phyloP scores from a whole-genome alignment of 306 rosid genomes.

The Acacia melanoxylon region DNA sequence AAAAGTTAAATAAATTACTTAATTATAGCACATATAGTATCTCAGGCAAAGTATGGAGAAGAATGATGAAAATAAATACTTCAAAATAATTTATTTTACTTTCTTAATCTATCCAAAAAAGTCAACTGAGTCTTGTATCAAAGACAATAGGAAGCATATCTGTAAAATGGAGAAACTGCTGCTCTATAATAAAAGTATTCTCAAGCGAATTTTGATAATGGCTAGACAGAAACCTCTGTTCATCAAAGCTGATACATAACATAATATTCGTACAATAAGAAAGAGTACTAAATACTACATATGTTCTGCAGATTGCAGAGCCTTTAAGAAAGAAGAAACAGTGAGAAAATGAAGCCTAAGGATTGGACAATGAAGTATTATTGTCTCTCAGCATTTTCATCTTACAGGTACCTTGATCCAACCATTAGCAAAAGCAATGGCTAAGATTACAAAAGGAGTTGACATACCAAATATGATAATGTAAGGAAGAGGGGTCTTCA shows the following conservation, averaged over 20 bases:
- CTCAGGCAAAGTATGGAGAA: too few species aligned
- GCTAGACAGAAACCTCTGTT: background rate
- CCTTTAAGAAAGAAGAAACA: background rate
- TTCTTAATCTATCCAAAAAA: too few species aligned
- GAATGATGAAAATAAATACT: too few species aligned
- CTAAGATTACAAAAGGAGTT: conserved; percentile 95
- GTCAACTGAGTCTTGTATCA: too few species aligned
- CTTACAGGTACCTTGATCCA: conserved; percentile 93
- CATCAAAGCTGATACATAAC: conserved; percentile 1
- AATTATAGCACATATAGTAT: too few species aligned
- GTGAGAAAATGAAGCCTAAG: background rate
- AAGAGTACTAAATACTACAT: conserved; percentile 22
- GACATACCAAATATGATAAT: conserved; percentile 97
- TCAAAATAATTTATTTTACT: too few species aligned
- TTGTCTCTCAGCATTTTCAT: conserved; percentile 41
- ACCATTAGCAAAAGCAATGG: conserved; percentile 97
- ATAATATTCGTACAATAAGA: conserved; percentile 29
- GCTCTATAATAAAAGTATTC: conserved; percentile 14
- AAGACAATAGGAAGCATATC: too few species aligned
- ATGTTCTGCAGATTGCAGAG: conserved; percentile 18
- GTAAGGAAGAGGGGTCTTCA: conserved; percentile 95
- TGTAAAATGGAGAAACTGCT: background rate
- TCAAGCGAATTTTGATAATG: background rate
- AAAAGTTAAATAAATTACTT: too few species aligned
- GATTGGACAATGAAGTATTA: conserved; percentile 15